These are phyloP conservation scores for Pyricularia grisea DNA, from an alignment of 2,329 filamentous ascomycete genomes.

Conservation along the genomic window DNA sequence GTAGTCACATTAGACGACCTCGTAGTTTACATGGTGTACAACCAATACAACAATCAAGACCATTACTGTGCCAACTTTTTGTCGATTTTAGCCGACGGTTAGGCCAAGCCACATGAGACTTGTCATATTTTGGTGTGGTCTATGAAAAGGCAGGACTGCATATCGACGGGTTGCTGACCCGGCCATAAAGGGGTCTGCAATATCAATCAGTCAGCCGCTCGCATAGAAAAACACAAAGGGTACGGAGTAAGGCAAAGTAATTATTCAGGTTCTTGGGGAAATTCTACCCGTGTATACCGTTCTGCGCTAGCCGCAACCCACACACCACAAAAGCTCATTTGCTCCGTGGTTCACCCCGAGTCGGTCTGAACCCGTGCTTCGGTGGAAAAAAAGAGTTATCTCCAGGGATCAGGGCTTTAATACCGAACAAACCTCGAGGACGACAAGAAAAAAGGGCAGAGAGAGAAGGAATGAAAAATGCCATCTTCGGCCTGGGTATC, in stretches of 20 bases:
- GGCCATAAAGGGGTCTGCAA: not conserved
- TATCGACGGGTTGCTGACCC: not conserved
- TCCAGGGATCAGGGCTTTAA: not conserved
- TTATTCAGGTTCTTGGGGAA: not conserved
- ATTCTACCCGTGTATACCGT: not conserved
- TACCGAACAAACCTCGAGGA: not conserved
- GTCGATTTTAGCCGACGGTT: not conserved
- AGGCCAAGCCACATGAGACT: not conserved
- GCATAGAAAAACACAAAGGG: not conserved
- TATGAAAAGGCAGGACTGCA: not conserved
- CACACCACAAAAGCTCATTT: not conserved
- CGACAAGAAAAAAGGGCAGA: not conserved
- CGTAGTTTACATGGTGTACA: too few relatives aligned
- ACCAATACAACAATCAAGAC: not conserved
- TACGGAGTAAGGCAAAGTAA: too few relatives aligned
- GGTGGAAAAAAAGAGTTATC: not conserved
- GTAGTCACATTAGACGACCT: not conserved
- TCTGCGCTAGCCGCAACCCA: not conserved
- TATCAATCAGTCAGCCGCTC: not conserved
- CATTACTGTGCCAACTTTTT: not conserved
- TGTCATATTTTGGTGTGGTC: not conserved
- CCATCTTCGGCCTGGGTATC: not conserved
- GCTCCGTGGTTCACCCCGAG: not conserved
- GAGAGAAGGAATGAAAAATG: not conserved
- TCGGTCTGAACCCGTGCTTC: not conserved